Percentiles rank a stretch among this genome's conserved stretches.
Evolutionary conservation across 208 protist species (phyloP).

Genomic region (Trichomonas gallinae): DNA sequence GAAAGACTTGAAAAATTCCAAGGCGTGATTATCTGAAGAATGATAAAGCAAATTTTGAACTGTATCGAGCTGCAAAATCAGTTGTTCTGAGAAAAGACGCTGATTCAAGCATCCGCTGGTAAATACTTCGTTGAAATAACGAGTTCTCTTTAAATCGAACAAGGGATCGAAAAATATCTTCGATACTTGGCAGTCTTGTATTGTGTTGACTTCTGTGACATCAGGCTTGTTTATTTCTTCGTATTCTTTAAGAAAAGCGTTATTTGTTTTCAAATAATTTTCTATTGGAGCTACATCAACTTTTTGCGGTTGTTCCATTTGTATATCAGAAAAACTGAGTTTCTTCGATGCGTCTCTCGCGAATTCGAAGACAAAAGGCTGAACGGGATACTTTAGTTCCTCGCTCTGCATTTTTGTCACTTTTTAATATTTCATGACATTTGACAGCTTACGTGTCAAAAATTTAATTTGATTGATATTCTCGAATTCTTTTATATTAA

Average conservation of each 20-base stretch:
- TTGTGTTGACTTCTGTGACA: background rate
- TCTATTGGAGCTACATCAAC: background rate
- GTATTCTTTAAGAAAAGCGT: background rate
- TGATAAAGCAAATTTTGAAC: background rate
- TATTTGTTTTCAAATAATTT: background rate
- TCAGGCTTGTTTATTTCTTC: background rate
- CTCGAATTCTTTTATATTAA: no score
- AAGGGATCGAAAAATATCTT: background rate
- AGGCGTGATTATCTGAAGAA: background rate
- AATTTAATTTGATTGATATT: no score
- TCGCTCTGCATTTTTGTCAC: no score
- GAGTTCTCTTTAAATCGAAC: background rate
- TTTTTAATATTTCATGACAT: no score
- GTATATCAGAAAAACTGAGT: background rate
- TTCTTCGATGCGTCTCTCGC: background rate
- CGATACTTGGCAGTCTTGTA: background rate
- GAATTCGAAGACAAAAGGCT: slow-evolving; percentile 12
- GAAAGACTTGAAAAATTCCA: slow-evolving; percentile 7
- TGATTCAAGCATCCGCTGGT: background rate
- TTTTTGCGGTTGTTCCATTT: background rate
- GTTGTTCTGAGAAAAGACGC: background rate
- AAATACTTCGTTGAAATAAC: background rate
- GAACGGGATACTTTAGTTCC: slow-evolving; percentile 2
- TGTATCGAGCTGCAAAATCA: background rate
- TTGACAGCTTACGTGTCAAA: no score